Base-by-base conservation (phyloP, 306 rosid genomes). In the Senna siamea region DNA sequence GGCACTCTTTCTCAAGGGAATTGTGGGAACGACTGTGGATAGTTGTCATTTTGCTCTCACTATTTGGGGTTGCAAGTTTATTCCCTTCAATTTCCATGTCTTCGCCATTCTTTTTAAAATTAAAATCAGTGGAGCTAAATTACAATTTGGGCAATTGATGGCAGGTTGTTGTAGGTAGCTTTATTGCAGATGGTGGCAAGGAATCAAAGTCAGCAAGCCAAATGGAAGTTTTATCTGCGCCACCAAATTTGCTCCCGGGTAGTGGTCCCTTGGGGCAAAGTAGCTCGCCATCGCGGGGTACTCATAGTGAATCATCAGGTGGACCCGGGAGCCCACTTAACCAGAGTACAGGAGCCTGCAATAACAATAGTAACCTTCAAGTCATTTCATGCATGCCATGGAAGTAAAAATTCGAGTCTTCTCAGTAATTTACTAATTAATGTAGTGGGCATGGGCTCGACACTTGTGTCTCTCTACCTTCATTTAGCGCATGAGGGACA, bases 101-200 rank as follows among this genome's bases (percentile, higher is more conserved):
- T n/a, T n/a, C n/a, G n/a, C n/a, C n/a, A n/a, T n/a, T n/a, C n/a
- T n/a, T n/a, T n/a, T n/a, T n/a, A n/a, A n/a, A n/a, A n/a, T n/a
- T n/a, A n/a, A n/a, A n/a, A n/a, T n/a, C n/a, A n/a, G n/a, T n/a
- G n/a, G n/a, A n/a, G n/a, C n/a, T 32, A 54, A 44, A 44, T 44
- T 10, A 12, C 12, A 46, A 46, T 9, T 9, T 54, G 59, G 57
- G 59, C 32, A 54, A 58, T 58, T 28, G 64, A 30, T 58, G 19
- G 64, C 44, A 92, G 98, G 77, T 88, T 38, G 83, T 92, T 0
- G 83, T 90, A 14, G 87, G 78, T 18, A 92, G 92, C 73, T 92
- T 90, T 61, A 19, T 55, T 30, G 59, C 69, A 35, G 88, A 85
- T 20, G 82, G 78, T 56, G 66, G 80, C 38, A 89, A 89, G 79